Conservation (phyloP, 1,139 yeast species). For the Starmera stellimalicola region DNA sequence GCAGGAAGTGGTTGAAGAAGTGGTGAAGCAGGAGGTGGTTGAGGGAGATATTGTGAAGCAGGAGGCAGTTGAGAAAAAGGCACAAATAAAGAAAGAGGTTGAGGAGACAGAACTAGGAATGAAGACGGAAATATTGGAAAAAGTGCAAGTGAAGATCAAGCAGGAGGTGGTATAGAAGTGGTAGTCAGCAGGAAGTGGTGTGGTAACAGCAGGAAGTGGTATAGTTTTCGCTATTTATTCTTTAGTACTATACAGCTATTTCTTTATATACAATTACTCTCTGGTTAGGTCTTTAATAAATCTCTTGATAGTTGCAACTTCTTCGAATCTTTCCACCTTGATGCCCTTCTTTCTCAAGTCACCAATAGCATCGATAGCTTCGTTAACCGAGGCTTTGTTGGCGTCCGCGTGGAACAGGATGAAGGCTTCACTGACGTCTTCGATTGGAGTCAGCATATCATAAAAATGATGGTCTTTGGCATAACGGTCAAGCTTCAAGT, state of each 20-base stretch:
- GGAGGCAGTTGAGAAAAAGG: too few relatives aligned
- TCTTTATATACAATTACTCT: conserved; percentile 3
- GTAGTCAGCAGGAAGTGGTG: too few relatives aligned
- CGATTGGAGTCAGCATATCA: conserved; percentile 19
- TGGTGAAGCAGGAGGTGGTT: too few relatives aligned
- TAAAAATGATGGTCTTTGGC: conserved; percentile 18
- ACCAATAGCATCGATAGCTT: conserved; percentile 44
- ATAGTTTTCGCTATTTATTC: too few relatives aligned
- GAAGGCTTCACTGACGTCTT: conserved; percentile 43
- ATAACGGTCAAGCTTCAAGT: conserved; percentile 50
- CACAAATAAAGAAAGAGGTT: too few relatives aligned
- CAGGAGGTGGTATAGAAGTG: too few relatives aligned
- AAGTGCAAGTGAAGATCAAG: conserved; percentile 1
- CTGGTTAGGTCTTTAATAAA: conserved; percentile 13
- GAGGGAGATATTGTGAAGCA: too few relatives aligned
- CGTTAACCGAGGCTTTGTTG: conserved; percentile 33
- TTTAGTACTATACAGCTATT: too few relatives aligned
- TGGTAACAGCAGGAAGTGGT: too few relatives aligned
- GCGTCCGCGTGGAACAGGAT: conserved; percentile 38
- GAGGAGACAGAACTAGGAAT: too few relatives aligned
- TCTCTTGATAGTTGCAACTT: conserved; percentile 23
- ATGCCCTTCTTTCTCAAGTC: conserved; percentile 25
- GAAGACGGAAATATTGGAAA: too few relatives aligned
- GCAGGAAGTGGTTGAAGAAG: too few relatives aligned
- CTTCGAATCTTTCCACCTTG: conserved; percentile 22